A percentile compares a stretch with the other conserved stretches of the same genome.
Evolutionary conservation across 2,329 filamentous ascomycete genomes (phyloP).

Genomic region (Hypoxylon sp.): DNA sequence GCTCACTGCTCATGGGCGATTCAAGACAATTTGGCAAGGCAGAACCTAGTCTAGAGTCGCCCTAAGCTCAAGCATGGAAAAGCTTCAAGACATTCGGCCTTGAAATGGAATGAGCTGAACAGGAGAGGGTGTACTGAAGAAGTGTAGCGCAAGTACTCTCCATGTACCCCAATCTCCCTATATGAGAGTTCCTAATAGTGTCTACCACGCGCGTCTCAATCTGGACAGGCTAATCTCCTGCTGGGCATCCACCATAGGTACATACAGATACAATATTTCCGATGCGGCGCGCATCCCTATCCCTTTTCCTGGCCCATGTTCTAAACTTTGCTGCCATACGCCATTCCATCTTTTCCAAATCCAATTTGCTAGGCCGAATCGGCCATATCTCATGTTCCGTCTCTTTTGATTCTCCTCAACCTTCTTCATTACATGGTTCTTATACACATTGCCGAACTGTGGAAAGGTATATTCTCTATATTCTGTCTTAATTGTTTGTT

Average conservation of each 20-base stretch:
- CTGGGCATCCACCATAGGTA: constrained; percentile 13
- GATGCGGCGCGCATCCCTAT: constrained; percentile 25
- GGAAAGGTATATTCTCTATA: not conserved
- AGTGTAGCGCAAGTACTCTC: not conserved
- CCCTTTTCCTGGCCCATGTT: constrained; percentile 15
- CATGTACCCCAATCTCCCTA: not conserved
- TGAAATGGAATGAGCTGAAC: constrained; percentile 16
- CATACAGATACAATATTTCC: constrained; percentile 16
- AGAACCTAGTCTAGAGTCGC: constrained; percentile 8
- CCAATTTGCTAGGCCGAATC: constrained; percentile 6
- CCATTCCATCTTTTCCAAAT: constrained; percentile 9
- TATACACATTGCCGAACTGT: constrained; percentile 16
- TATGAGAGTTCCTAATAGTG: constrained; percentile 6
- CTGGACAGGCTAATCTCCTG: constrained; percentile 36
- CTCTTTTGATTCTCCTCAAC: constrained; percentile 19
- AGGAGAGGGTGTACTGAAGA: constrained; percentile 1
- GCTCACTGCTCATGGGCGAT: not conserved
- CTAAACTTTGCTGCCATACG: constrained; percentile 18
- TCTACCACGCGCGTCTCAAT: constrained; percentile 15
- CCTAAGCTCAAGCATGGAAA: constrained; percentile 11
- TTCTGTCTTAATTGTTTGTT: constrained; percentile 9
- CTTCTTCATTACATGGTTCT: constrained; percentile 14
- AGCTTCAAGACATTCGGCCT: not conserved
- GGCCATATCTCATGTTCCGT: constrained; percentile 20
- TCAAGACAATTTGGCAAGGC: constrained; percentile 3